Base-by-base conservation (phyloP, 371 early-diverging fungal species). In the Chytridiales sp. region DNA sequence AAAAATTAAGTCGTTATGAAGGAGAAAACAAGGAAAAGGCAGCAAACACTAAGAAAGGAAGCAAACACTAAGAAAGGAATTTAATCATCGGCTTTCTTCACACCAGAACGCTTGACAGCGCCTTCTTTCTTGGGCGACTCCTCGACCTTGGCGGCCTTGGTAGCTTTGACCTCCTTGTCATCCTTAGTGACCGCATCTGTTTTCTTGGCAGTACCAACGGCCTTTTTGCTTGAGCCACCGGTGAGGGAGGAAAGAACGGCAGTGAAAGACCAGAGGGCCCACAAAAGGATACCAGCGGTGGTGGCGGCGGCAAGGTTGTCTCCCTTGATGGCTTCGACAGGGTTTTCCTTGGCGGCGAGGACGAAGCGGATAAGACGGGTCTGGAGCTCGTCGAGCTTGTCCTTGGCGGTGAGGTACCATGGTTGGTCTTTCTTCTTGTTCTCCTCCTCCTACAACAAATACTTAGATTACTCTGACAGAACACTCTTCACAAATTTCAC, bases 291-390 rank as follows among this genome's bases (percentile, higher is more conserved):
- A 11, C 55, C 74, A 1, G 67, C 76, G 32, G 82, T 55, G 9
- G 59, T 62, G 5, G 64, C 80, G 19, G 81, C 78, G 29, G 79
- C 73, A 42, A 73, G 61, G 5, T 81, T 81, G 24, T 69, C 67
- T 38, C 68, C 70, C 61, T 81, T 76, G 60, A 79, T 61, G 11
- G 83, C 83, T 39, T 68, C 77, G 47, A 79, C 44, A 17, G 83
- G 85, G 55, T 77, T 74, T 47, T 73, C 68, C 17, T 66, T 58
- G 15, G 72, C 77, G 21, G 61, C 48, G 13, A 49, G 72, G 34
- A 77, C 56, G 61, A 83, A 83, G 27, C 66, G 65, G 39, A 67
- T 44, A 39, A 78, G 29, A 19, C 78, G 66, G 31, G 46, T 49
- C 5, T 40, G 43, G 42, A 52, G 9, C 1, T 48, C 48, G 34